Evolutionary conservation across 331 rosid genomes (phyloP), one percentile per base, ranked within the genome.

Genomic region (Malus hybrid): DNA sequence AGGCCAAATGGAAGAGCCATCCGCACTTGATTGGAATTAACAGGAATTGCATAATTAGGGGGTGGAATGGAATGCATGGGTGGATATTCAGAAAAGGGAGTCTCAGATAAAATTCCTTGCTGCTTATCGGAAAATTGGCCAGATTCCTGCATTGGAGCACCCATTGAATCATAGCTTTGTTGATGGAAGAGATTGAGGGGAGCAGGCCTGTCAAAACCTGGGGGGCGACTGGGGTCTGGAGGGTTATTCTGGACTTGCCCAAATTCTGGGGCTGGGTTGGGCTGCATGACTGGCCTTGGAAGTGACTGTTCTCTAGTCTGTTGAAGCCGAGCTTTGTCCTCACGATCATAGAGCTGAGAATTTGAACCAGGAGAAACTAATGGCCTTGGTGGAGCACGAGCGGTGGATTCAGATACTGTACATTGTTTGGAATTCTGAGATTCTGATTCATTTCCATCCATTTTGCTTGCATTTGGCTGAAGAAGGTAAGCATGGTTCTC

Each of bases 361-460:
- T 85, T 89, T 64, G 96, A 86, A 72, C 92, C 81, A 18, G 99
- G 96, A 84, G 99, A 95, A 76, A 89, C 78, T 70, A 80, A 86
- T 22, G 88, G 87, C 80, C 97, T 89, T 53, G 76, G 89, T 67
- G 94, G 90, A 75, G 88, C 96, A 66, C 96, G 86, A 34, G 65
- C 84, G 3, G 90, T 84, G 68, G 97, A 86, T 22, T 95, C 99
- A 30, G 97, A 92, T 77, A 88, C 89, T 7, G 90, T 50, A 65
- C 89, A 71, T 82, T 90, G 99, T 84, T 87, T 83, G 69, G 73
- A 88, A 83, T 90, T 88, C 85, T 78, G 96, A 63, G 86, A 91
- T 86, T 95, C 98, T 28, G 96, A 89, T 56, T 90, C 99, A 76
- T 84, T 95, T 78, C 84, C 93, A 57, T 95, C 99, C 70, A 92